Evolutionary conservation across 495 filamentous ascomycete species (phyloP).

Genomic region (Aspergillus egyptiacus): DNA sequence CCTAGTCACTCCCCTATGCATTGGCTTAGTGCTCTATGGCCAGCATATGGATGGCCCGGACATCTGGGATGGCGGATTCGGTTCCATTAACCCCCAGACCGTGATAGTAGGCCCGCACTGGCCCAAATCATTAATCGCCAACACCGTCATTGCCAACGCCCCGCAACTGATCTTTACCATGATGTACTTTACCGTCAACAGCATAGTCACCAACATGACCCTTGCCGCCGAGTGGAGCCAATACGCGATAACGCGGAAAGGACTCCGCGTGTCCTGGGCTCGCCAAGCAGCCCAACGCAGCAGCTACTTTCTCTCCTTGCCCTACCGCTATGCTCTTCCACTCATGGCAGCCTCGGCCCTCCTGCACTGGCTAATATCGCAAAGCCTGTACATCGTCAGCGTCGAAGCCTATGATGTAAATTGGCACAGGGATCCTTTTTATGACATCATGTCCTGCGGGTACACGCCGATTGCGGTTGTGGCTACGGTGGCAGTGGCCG

Average conservation of each 20-base stretch:
- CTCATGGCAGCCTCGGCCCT: conserved; percentile 19
- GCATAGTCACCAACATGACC: conserved; percentile 38
- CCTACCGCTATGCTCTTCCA: conserved; percentile 36
- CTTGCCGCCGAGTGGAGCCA: conserved; percentile 23
- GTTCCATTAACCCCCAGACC: neutral
- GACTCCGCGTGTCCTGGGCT: conserved; percentile 33
- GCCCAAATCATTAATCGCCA: neutral
- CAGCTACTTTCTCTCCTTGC: conserved; percentile 39
- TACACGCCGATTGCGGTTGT: no score
- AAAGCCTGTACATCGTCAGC: conserved; percentile 28
- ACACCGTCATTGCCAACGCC: conserved; percentile 24
- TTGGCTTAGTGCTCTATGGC: neutral
- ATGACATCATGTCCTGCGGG: no score
- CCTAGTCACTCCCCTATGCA: no score
- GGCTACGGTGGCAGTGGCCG: no score
- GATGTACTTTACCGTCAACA: conserved; percentile 37
- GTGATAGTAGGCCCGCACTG: conserved; percentile 1
- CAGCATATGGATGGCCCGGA: neutral
- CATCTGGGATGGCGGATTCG: conserved; percentile 21
- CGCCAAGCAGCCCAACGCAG: conserved; percentile 30
- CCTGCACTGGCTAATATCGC: conserved; percentile 39
- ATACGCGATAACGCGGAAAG: conserved; percentile 16
- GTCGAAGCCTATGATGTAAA: conserved; percentile 4
- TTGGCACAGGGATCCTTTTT: no score
- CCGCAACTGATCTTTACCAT: conserved; percentile 42